phyloP scores from a whole-genome alignment of 2,329 filamentous ascomycete species.

The Ascochyta lentis region DNA sequence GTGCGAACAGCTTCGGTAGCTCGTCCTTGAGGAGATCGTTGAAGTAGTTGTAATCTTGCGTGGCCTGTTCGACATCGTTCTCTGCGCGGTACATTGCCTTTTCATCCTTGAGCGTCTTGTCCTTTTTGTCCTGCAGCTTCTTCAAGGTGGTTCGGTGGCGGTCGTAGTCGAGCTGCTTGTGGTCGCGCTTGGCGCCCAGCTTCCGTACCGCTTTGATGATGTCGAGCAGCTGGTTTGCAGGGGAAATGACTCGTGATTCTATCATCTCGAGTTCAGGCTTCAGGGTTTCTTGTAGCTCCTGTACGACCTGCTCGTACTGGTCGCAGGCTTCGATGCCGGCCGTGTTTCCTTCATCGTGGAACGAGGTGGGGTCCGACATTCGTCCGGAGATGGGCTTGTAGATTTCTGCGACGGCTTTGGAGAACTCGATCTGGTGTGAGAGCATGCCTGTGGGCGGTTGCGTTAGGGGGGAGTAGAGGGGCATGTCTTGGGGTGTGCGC shows the following conservation, averaged over 20 bases:
- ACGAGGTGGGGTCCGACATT: constrained; percentile 87
- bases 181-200: constrained; percentile 84
- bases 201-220: constrained; percentile 97
- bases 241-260: constrained; percentile 85
- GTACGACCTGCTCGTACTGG: constrained; percentile 91
- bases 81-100: constrained; percentile 97
- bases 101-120: constrained; percentile 94
- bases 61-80: constrained; percentile 86
- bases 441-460: constrained; percentile 72
- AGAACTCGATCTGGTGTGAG: constrained; percentile 96
- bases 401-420: constrained; percentile 91
- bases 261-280: constrained; percentile 98
- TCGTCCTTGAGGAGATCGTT: constrained; percentile 97
- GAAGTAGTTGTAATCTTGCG: constrained; percentile 97
- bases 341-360: constrained; percentile 82
- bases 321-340: constrained; percentile 95
- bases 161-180: constrained; percentile 97
- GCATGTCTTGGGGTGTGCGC: constrained; percentile 24
- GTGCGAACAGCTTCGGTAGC: constrained; percentile 84
- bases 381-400: constrained; percentile 98
- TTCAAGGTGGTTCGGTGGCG: constrained; percentile 82
- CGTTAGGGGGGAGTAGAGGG: constrained; percentile 16
- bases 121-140: constrained; percentile 97
- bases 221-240: constrained; percentile 90
- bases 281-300: constrained; percentile 86